phyloP scores from a whole-genome alignment of 2,329 filamentous ascomycete genomes.

The Westerdykella aurantiaca region DNA sequence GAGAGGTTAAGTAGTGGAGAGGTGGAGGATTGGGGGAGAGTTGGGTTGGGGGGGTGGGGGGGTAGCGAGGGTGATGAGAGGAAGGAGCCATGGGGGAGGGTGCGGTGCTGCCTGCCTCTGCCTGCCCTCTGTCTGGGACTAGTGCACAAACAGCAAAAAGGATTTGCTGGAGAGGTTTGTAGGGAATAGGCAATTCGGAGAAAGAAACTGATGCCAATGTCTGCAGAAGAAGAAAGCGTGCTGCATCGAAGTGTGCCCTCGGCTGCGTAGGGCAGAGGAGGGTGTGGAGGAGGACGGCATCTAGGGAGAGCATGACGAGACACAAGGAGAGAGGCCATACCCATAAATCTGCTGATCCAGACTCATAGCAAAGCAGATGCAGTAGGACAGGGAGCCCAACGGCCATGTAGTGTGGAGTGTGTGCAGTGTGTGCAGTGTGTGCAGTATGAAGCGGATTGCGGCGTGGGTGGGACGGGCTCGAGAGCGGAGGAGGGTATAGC shows the following conservation, averaged over 20 bases:
- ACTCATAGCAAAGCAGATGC: constrained; percentile 37
- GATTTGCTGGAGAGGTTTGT: constrained; percentile 6
- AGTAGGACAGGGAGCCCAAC: constrained; percentile 19
- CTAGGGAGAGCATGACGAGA: constrained; percentile 9
- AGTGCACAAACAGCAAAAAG: constrained; percentile 16
- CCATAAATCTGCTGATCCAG: constrained; percentile 39
- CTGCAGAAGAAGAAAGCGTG: too few species aligned
- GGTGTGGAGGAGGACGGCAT: constrained; percentile 3
- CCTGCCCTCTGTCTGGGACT: constrained; percentile 25
- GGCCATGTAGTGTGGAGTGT: constrained; percentile 24
- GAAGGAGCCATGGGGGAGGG: constrained; percentile 15
- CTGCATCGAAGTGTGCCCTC: too few species aligned
- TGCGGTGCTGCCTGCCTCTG: constrained; percentile 38
- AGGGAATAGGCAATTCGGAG: not conserved
- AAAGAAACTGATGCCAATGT: not conserved
- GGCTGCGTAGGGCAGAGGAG: too few species aligned
- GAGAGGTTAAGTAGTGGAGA: not conserved
- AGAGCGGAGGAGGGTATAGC: constrained; percentile 5
- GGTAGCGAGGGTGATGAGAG: constrained; percentile 1
- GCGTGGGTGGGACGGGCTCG: constrained; percentile 10
- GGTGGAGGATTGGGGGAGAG: not conserved
- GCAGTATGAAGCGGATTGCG: constrained; percentile 16
- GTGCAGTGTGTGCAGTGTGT: constrained; percentile 6
- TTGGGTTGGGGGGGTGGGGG: not conserved
- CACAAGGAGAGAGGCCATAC: constrained; percentile 28